Evolutionary conservation across 2,329 filamentous ascomycete species (phyloP), one percentile per base, ranked within the genome.

Genomic region (Ophioceras dolichostomum): DNA sequence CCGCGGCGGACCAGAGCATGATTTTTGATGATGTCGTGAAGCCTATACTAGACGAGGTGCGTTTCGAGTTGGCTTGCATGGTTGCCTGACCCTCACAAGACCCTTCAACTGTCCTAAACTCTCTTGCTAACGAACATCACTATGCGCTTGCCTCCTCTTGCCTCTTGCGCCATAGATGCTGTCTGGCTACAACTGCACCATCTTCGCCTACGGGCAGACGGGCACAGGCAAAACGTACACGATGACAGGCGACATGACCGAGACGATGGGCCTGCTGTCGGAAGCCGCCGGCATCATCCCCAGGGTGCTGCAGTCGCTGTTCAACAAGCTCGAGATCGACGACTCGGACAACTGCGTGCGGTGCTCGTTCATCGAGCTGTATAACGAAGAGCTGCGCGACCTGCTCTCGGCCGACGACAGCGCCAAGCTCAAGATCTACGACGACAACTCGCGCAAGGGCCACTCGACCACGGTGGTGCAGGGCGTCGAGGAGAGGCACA

Each of bases 141-240:
- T n/a, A 24, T 22, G 29, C 14, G 43, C n/a, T n/a, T n/a, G n/a
- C n/a, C n/a, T n/a, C n/a, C n/a, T n/a, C n/a, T n/a, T n/a, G n/a
- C n/a, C n/a, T n/a, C n/a, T n/a, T n/a, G n/a, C n/a, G n/a, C n/a
- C 46, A 9, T 47, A 94, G 86, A 94, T 96, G 70, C 72, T 98
- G 30, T 73, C 79, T 18, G 91, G 91, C 37, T 96, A 85, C 63
- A 98, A 98, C 58, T 98, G 91, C 62, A 98, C 91, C 5, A 94
- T 98, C 42, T 98, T 98, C 51, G 91, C 91, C 24, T 98, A 98
- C 56, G 91, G 91, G 19, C 91, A 98, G 58, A 98, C 91, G 0
- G 91, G 91, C 32, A 98, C 91, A 0, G 91, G 91, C 49, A 98
- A 98, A 59, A 98, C 91, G 12, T 98, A 98, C 59, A 98, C 91